Conservation (phyloP, 352 stramenopile genomes). For the Phytopythium sindhum region DNA sequence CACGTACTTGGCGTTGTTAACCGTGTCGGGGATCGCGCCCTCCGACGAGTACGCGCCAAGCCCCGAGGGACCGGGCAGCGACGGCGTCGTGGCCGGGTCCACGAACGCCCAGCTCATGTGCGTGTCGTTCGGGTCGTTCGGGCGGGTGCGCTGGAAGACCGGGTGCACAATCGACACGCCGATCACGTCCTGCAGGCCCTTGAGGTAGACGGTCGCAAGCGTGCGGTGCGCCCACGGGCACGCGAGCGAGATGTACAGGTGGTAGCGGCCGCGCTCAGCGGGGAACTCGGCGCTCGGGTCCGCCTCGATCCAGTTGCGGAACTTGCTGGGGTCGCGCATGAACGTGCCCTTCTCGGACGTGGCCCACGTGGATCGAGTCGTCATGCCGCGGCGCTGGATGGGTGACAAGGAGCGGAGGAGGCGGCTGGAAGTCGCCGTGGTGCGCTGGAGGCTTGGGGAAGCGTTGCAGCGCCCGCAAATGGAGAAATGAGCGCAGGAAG, state of each 20-base stretch:
- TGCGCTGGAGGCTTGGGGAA: background rate
- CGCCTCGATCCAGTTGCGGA: conserved; percentile 78
- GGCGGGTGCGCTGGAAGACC: conserved; percentile 75
- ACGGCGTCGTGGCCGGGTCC: conserved; percentile 60
- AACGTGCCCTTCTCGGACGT: conserved; percentile 72
- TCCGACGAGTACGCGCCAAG: conserved; percentile 68
- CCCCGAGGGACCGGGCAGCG: conserved; percentile 59
- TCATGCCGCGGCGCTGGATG: conserved; percentile 33
- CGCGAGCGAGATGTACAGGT: conserved; percentile 95
- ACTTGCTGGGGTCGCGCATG: conserved; percentile 67
- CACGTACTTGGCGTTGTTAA: conserved; percentile 64
- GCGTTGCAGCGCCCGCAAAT: conserved; percentile 5
- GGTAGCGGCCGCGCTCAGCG: conserved; percentile 74
- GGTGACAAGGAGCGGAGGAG: background rate
- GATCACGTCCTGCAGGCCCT: conserved; percentile 95
- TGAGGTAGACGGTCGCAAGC: conserved; percentile 88
- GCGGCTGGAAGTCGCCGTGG: background rate
- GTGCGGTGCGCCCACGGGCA: conserved; percentile 89
- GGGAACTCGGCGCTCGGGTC: conserved; percentile 59
- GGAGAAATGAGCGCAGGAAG: conserved; percentile 7
- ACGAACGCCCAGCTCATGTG: conserved; percentile 83
- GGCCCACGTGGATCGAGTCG: conserved; percentile 54
- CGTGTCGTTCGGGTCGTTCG: conserved; percentile 62
- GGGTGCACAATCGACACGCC: conserved; percentile 90
- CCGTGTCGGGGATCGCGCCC: conserved; percentile 50